A percentile compares a stretch with the other conserved stretches of the same genome.
Evolutionary conservation across 208 protist species (phyloP).

Genomic region (Novymonas esmeraldas): DNA sequence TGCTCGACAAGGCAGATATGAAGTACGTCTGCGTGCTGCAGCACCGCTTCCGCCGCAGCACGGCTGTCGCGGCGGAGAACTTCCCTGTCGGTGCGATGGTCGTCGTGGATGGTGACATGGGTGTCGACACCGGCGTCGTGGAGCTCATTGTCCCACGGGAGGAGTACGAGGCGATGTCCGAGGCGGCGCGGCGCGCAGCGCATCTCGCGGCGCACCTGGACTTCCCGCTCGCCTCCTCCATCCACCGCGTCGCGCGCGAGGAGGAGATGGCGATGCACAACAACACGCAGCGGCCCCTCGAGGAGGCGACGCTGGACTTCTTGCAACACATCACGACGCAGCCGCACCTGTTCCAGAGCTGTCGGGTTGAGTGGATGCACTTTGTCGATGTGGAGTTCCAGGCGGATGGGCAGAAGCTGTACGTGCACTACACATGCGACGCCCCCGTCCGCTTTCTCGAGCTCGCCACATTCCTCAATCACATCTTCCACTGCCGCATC

Average conservation of each 20-base stretch:
- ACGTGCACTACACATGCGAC: conserved; percentile 66
- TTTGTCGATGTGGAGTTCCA: conserved; percentile 82
- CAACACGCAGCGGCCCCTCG: conserved; percentile 27
- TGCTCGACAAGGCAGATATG: conserved; percentile 19
- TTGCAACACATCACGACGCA: conserved; percentile 27
- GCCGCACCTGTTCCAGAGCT: conserved; percentile 42
- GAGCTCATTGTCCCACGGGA: conserved; percentile 30
- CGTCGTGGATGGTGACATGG: conserved; percentile 79
- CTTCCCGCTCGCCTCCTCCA: conserved; percentile 23
- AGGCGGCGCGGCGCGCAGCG: conserved; percentile 13
- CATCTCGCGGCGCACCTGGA: conserved; percentile 32
- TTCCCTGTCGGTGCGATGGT: conserved; percentile 50
- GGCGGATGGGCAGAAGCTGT: conserved; percentile 78
- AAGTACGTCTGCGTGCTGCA: conserved; percentile 57
- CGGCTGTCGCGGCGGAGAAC: conserved; percentile 24
- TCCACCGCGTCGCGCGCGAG: conserved; percentile 33
- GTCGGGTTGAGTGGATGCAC: conserved; percentile 62
- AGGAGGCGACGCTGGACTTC: conserved; percentile 41
- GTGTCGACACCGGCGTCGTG: conserved; percentile 68
- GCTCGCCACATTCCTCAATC: conserved; percentile 71
- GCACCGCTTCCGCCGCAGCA: conserved; percentile 53
- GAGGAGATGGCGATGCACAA: conserved; percentile 22
- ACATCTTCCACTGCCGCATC: conserved; percentile 78
- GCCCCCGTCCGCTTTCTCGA: conserved; percentile 63
- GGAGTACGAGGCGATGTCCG: conserved; percentile 38